Evolutionary conservation across 1,139 yeast genomes (phyloP), one percentile per base, ranked within the genome.

Genomic region (Geotrichum restrictum): DNA sequence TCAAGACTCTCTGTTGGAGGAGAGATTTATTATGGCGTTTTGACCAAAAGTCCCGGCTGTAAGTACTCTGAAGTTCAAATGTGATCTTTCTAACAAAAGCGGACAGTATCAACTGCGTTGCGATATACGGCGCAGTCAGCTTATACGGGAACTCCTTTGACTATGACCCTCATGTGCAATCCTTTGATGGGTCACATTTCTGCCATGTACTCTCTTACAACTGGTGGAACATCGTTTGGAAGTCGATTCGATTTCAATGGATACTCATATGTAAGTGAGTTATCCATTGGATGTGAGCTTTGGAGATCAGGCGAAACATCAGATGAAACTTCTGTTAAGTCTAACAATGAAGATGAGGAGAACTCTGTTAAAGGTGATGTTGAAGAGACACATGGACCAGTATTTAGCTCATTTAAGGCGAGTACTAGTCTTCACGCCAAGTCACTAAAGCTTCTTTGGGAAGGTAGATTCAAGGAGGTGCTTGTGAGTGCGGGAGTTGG

Each of bases 101-200:
- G 32, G 54, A 13, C 18, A 43, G 54, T 93, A 21, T 87, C 96
- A 0, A 80, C 95, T 0, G 94, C 95, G 0, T 69, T 88, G 53
- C 73, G 97, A 51, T 93, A 93, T 65, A 80, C 94, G 1, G 88
- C 97, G 0, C 83, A 88, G 56, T 85, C 96, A 0, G 83, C 95
- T 0, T 81, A 85, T 49, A 85, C 95, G 0, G 95, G 94, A 1
- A 85, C 88, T 57, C 98, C 99, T 0, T 69, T 91, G 57, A 87
- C 96, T 0, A 80, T 93, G 79, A 87, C 98, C 0, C 65, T 93
- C 34, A 85, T 96, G 1, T 78, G 87, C 55, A 93, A 93, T 66
- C 99, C 99, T 1, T 74, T 93, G 11, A 75, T 93, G 67, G 99
- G 98, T 2, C 95, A 91, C 60, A 69, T 94, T 4, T 85, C 95